These are phyloP conservation scores for Aspergillus sp. DNA, from an alignment of 2,329 filamentous ascomycete genomes.

Conservation along the genomic window DNA sequence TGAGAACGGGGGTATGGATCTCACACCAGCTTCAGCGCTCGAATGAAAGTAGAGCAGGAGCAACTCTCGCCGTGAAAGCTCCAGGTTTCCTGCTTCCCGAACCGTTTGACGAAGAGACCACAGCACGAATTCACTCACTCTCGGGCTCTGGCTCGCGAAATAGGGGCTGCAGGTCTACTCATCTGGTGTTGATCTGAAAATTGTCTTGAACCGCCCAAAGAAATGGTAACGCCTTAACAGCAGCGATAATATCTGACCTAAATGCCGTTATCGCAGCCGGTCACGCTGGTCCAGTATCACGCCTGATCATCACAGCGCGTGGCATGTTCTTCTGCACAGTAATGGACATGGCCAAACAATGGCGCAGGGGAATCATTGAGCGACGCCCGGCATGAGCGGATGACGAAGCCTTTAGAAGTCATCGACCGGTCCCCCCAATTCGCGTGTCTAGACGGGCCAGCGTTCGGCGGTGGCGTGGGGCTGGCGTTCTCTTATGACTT, in stretches of 20 bases:
- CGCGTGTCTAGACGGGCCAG: conserved; percentile 36
- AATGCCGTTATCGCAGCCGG: conserved; percentile 20
- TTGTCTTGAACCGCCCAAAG: conserved; percentile 27
- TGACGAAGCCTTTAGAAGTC: conserved; percentile 26
- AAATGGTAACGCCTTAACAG: conserved; percentile 36
- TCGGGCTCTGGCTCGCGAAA: conserved; percentile 14
- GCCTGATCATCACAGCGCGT: conserved; percentile 28
- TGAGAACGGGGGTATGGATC: conserved; percentile 66
- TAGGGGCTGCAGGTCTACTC: conserved; percentile 21
- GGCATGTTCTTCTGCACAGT: conserved; percentile 38
- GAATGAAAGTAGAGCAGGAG: conserved; percentile 17
- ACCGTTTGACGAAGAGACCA: not conserved
- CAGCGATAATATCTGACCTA: conserved; percentile 27
- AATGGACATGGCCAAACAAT: conserved; percentile 29
- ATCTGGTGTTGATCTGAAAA: conserved; percentile 23
- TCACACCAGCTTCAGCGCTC: conserved; percentile 25
- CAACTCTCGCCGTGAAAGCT: conserved; percentile 13
- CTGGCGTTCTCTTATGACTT: conserved; percentile 39
- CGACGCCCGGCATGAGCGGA: conserved; percentile 12
- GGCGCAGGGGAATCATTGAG: conserved; percentile 11
- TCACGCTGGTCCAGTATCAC: conserved; percentile 21
- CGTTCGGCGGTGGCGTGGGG: conserved; percentile 39
- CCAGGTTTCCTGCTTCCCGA: not conserved
- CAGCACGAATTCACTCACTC: not conserved
- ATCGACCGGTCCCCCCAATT: conserved; percentile 35